phyloP scores from a whole-genome alignment of 345 rosid species.

The Rhodomyrtus tomentosa region DNA sequence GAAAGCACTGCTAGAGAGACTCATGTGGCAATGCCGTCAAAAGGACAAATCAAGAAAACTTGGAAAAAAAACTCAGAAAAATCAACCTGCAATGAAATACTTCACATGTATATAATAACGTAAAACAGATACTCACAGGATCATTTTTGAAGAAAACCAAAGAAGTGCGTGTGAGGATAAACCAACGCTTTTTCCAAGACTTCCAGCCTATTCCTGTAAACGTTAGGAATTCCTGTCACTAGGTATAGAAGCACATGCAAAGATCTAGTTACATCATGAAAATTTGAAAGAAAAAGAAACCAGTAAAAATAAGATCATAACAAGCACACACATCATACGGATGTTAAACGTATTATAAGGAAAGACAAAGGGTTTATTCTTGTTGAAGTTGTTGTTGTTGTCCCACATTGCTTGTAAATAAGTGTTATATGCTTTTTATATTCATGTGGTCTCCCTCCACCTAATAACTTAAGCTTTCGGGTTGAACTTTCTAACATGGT shows the following conservation, averaged over 20 bases:
- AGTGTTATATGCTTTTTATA: too few relatives aligned
- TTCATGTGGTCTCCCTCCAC: too few relatives aligned
- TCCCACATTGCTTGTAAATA: too few relatives aligned
- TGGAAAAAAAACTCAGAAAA: neutral
- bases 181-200: conserved; percentile 99
- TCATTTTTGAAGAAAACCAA: conserved; percentile 98
- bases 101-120: neutral
- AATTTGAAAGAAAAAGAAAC: neutral
- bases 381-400: too few relatives aligned
- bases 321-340: neutral
- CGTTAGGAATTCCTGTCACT: neutral
- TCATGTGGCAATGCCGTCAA: neutral
- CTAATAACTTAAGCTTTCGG: too few relatives aligned
- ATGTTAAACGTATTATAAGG: neutral
- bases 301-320: neutral
- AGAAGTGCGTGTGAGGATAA: conserved; percentile 89
- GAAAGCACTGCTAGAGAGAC: neutral
- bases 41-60: neutral
- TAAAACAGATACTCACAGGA: conserved; percentile 56
- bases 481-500: too few relatives aligned
- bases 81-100: neutral
- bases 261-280: neutral
- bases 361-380: neutral
- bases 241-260: neutral
- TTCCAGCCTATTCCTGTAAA: conserved; percentile 95